Percentiles rank a stretch among this genome's conserved stretches.
Conservation (phyloP, 805 yeast species). For the Metschnikowia santaceciliae region DNA sequence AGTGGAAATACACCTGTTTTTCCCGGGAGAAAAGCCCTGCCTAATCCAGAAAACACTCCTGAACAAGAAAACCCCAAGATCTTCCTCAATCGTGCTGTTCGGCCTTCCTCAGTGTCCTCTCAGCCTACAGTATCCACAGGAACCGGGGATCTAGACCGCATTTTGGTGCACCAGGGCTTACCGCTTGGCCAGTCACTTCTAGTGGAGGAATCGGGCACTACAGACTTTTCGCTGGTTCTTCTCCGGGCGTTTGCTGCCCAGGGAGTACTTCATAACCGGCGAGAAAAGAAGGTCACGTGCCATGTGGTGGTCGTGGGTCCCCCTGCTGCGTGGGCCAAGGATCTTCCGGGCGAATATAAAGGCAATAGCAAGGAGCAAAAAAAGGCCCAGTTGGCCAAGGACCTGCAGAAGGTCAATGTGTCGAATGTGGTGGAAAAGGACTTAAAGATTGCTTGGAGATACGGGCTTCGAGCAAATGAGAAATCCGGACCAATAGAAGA, state of each 20-base stretch:
- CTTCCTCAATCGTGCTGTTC: conserved; percentile 26
- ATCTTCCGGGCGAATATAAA: conserved; percentile 72
- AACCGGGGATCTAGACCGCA: conserved; percentile 64
- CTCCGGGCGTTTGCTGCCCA: conserved; percentile 70
- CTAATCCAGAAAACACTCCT: not conserved
- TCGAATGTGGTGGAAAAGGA: conserved; percentile 57
- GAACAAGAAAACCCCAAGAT: not conserved
- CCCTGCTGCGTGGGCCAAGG: conserved; percentile 56
- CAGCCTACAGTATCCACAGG: conserved; percentile 81
- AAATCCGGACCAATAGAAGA: conserved; percentile 5
- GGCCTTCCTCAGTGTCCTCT: conserved; percentile 75
- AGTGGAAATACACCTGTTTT: conserved; percentile 1
- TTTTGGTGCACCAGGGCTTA: conserved; percentile 76
- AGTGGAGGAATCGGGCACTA: conserved; percentile 80
- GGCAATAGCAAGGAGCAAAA: conserved; percentile 66
- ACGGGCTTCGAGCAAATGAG: conserved; percentile 42
- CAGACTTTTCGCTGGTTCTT: conserved; percentile 77
- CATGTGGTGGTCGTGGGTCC: conserved; percentile 64
- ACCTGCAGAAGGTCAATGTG: conserved; percentile 64
- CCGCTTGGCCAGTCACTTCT: conserved; percentile 73
- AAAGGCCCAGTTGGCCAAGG: conserved; percentile 50
- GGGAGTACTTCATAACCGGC: conserved; percentile 64
- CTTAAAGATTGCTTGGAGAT: conserved; percentile 92
- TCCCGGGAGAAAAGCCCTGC: not conserved
- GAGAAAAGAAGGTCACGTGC: conserved; percentile 40